Evolutionary conservation across 768 basidiomycete species (phyloP).

Genomic region (Rhodosporidiobolus odoratus): DNA sequence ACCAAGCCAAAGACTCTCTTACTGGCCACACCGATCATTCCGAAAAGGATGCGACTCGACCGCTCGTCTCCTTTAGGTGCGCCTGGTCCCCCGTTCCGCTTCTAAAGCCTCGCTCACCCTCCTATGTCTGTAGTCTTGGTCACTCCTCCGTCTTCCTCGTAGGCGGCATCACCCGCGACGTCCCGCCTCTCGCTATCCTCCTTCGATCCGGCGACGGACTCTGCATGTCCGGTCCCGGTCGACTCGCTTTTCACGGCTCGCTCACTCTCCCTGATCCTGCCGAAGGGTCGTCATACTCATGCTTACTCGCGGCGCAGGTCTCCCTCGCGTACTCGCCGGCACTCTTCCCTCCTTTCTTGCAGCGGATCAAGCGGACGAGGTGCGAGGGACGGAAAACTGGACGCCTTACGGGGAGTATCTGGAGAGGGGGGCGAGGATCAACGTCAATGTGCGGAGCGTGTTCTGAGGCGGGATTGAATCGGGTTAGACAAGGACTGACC

Average conservation of each 20-base stretch:
- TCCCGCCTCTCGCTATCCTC: constrained; percentile 70
- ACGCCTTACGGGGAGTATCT: constrained; percentile 59
- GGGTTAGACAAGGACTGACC: too few species aligned
- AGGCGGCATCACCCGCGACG: constrained; percentile 72
- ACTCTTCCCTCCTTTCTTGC: constrained; percentile 58
- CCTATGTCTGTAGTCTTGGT: constrained; percentile 61
- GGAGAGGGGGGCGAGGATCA: constrained; percentile 62
- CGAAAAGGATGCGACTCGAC: constrained; percentile 84
- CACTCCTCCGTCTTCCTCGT: constrained; percentile 85
- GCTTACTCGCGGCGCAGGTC: constrained; percentile 51
- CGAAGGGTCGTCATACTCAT: background rate
- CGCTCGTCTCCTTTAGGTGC: constrained; percentile 89
- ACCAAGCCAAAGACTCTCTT: constrained; percentile 63
- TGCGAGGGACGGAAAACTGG: constrained; percentile 50
- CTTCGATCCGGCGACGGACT: constrained; percentile 85
- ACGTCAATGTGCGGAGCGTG: constrained; percentile 80
- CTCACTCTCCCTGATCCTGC: background rate
- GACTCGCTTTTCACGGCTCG: constrained; percentile 89
- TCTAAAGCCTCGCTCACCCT: background rate
- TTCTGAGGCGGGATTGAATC: too few species aligned
- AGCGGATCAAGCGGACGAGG: background rate
- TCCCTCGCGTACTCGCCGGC: constrained; percentile 78
- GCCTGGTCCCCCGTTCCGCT: constrained; percentile 41
- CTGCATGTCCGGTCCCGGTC: constrained; percentile 85
- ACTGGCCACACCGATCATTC: constrained; percentile 98